Base-by-base conservation (phyloP, 2,329 filamentous ascomycete genomes). In the Helicocarpus griseus region DNA sequence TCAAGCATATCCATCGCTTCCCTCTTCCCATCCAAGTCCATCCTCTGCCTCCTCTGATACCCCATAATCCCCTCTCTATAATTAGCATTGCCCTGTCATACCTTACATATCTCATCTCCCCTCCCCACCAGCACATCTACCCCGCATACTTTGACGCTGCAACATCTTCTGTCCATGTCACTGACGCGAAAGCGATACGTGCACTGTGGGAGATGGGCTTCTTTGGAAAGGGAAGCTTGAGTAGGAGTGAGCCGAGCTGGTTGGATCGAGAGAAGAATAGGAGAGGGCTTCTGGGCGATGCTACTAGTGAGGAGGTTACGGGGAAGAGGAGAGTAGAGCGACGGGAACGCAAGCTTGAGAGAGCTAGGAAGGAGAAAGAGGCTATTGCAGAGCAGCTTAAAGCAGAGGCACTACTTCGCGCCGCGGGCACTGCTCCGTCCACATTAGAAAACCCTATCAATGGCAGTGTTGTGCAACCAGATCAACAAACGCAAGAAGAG, bases 151-250 rank as follows among this genome's bases (percentile, higher is more conserved):
- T 91, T 77, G 91, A 89, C n/a, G 70, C 80, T 1, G 80, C 85
- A 52, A 94, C 89, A 3, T 81, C 84, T 28, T 93, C 89, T 0
- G 79, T 98, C 14, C 88, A 95, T 64, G 77, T 98, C 52, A 88
- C 82, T 17, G 85, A 96, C 65, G 75, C 82, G 24, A 76, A 77
- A 51, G 84, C 88, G 3, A 84, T 94, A 56, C 78, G 86, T 50
- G 88, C 85, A 1, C 70, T 98, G 22, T 98, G 94, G 93, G 87
- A 95, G 69, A 88, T 94, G 72, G 93, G 93, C 4, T 98, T 98
- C 70, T 98, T 91, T 69, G 94, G 94, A 45, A 96, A 96, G 69
- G 93, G 93, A 41, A 91, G 77, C 60, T 74, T 97, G 53, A 96
- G 90, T 72, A 82, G 94, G 61, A 96, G 90, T 74, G 91, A 98